phyloP scores from a whole-genome alignment of 2,329 filamentous ascomycete genomes.

The Myriosclerotinia duriaeana region DNA sequence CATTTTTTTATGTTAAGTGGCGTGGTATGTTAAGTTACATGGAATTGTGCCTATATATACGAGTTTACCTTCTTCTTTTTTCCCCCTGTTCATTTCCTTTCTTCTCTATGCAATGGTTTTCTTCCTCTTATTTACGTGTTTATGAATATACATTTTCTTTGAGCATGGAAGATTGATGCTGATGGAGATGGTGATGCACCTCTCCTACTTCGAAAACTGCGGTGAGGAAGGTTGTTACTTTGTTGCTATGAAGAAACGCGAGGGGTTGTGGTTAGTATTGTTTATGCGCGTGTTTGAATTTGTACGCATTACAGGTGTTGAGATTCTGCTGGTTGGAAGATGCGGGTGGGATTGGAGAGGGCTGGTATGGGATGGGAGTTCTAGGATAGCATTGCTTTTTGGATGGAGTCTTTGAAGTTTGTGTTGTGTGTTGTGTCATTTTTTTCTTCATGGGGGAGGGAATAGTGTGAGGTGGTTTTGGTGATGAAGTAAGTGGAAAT shows the following conservation, averaged over 20 bases:
- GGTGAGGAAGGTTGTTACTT: not conserved
- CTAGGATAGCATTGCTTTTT: not conserved
- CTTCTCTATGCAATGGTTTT: not conserved
- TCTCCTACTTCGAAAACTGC: conserved; percentile 60
- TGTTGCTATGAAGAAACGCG: not conserved
- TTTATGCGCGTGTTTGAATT: too few relatives aligned
- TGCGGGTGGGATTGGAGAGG: not conserved
- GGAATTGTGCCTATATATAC: not conserved
- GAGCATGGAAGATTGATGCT: too few relatives aligned
- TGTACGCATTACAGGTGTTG: too few relatives aligned
- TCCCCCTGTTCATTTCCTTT: not conserved
- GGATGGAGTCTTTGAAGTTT: not conserved
- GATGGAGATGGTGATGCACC: conserved; percentile 57
- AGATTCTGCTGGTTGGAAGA: not conserved
- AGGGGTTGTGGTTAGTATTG: not conserved
- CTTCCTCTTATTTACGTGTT: not conserved
- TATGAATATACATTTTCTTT: not conserved
- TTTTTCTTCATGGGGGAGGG: not conserved
- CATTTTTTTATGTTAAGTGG: not conserved
- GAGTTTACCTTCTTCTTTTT: not conserved
- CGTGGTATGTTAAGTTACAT: not conserved
- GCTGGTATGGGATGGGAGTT: not conserved
- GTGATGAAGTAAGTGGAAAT: too few relatives aligned
- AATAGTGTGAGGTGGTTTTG: not conserved
- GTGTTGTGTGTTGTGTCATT: not conserved